Evolutionary conservation across 108 stramenopile species (phyloP).

Genomic region (Cyclotella cryptica): DNA sequence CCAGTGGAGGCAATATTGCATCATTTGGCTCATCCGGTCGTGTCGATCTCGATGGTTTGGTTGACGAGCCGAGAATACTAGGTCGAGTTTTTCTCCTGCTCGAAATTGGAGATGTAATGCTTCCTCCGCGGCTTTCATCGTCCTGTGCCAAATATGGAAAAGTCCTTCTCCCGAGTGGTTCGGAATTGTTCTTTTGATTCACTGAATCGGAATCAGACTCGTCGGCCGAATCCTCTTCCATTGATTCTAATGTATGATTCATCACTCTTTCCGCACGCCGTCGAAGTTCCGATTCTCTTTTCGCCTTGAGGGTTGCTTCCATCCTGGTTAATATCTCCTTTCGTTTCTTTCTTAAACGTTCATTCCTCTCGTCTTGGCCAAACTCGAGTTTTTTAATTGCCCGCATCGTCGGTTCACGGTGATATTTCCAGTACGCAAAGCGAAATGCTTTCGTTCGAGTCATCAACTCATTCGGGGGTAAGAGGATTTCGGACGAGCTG

Average conservation of each 20-base stretch:
- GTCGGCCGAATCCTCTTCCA: conserved; percentile 17
- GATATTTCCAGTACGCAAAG: conserved; percentile 42
- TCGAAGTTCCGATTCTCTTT: conserved; percentile 22
- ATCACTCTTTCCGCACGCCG: conserved; percentile 19
- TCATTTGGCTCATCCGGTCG: neutral
- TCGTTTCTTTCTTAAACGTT: conserved; percentile 26
- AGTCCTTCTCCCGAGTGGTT: neutral
- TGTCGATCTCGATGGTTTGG: neutral
- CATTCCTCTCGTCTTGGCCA: conserved; percentile 20
- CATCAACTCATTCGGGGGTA: conserved; percentile 33
- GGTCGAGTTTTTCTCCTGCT: neutral
- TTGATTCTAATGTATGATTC: neutral
- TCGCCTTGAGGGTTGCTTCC: neutral
- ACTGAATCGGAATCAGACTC: conserved; percentile 24
- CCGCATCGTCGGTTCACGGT: conserved; percentile 27
- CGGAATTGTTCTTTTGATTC: neutral
- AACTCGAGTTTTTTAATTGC: conserved; percentile 22
- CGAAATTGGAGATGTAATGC: neutral
- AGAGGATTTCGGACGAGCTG: conserved; percentile 21
- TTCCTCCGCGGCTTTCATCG: neutral
- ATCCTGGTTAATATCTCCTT: conserved; percentile 28
- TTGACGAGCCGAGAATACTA: neutral
- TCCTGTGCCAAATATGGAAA: neutral
- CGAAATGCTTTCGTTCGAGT: conserved; percentile 39
- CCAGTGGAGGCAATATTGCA: neutral